These are phyloP conservation scores for Ocimum tenuiflorum DNA, from an alignment of 257 asterid species.

Conservation along the genomic window DNA sequence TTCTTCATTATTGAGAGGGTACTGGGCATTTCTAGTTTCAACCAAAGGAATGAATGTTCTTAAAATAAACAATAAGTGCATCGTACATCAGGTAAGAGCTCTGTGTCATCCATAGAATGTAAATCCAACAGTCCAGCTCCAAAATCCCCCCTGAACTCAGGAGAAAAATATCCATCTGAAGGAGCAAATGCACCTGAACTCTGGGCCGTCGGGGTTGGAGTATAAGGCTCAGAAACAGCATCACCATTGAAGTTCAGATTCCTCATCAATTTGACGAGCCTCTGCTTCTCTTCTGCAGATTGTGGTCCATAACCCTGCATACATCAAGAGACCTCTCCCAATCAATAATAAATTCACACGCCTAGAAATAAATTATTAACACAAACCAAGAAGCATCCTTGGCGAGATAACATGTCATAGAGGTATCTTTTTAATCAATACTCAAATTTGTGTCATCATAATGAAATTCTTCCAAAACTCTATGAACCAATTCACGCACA, in stretches of 20 bases:
- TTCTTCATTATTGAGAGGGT: constrained; percentile 16
- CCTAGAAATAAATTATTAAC: background rate
- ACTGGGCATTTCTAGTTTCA: constrained; percentile 8
- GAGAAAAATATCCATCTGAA: constrained; percentile 61
- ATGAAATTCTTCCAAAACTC: constrained; percentile 5
- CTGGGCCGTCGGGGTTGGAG: constrained; percentile 75
- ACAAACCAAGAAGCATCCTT: constrained; percentile 6
- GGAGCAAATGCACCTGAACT: constrained; percentile 56
- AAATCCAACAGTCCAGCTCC: constrained; percentile 96
- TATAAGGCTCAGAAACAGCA: constrained; percentile 69
- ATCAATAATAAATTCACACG: constrained; percentile 19
- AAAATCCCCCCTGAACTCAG: constrained; percentile 86
- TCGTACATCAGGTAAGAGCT: constrained; percentile 90
- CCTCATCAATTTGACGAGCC: constrained; percentile 89
- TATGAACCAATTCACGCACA: background rate
- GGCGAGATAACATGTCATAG: background rate
- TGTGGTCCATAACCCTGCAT: constrained; percentile 91
- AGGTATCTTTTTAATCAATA: background rate
- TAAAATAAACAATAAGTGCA: constrained; percentile 4
- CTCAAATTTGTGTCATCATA: background rate
- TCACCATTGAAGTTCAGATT: constrained; percentile 88
- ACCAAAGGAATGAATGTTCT: constrained; percentile 14
- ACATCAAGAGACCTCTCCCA: constrained; percentile 20
- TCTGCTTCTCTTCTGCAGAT: constrained; percentile 94
- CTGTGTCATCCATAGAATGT: constrained; percentile 98